Evolutionary conservation across 352 stramenopile genomes (phyloP), one percentile per base, ranked within the genome.

Genomic region (Pythium rishiriense): DNA sequence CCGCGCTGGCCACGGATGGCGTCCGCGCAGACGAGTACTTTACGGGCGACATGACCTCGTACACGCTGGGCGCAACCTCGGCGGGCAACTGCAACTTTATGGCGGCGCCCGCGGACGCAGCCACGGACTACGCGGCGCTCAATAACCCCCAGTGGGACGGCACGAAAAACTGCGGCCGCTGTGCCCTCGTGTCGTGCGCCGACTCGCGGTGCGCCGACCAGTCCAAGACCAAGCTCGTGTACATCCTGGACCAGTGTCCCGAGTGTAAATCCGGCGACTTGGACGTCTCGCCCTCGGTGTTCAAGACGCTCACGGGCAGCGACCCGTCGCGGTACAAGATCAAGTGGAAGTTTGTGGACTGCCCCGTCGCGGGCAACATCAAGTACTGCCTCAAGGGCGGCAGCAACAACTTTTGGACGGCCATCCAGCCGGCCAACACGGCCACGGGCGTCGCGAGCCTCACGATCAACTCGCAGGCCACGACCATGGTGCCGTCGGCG

Each of bases 241-340:
- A 91, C 61, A 83, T 91, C 52, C 57, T 88, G 33, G 82, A 91
- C 57, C 75, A 84, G 57, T 88, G 81, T 63, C 77, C 79, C 4
- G 72, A 67, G 11, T 88, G 79, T 50, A 54, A 21, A 4, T 51
- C 66, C 15, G 81, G 78, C 15, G 79, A 87, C 64, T 51, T 88
- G 37, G 79, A 87, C 53, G 58, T 91, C 55, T 77, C 77, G 0
- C 70, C 75, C 4, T 52, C 63, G 21, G 69, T 79, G 6, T 81
- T 79, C 47, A 56, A 66, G 15, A 63, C 53, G 35, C 58, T 77
- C 64, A 81, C 74, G 21, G 74, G 70, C 15, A 72, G 26, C 22
- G 43, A 66, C 43, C 54, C 42, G 25, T 28, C 41, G 17, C 68
- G 68, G 9, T 50, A 72, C 39, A 62, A 59, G 63, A 77, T 78